Conservation (phyloP, 768 basidiomycete genomes). For the Termitomyces sp. region DNA sequence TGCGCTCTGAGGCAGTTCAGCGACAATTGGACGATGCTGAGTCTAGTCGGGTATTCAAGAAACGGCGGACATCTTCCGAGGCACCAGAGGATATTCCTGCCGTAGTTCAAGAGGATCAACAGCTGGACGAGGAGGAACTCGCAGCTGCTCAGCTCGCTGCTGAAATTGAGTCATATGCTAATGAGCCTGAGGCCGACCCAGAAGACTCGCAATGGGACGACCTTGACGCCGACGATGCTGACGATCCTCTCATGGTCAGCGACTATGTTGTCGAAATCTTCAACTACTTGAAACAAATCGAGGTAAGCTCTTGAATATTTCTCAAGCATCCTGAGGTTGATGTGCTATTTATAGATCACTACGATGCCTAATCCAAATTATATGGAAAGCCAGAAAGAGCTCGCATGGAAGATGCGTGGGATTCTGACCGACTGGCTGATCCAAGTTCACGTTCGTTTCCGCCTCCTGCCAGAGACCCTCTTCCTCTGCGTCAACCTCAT, state of each 20-base stretch:
- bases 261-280: conserved; percentile 96
- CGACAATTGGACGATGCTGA: conserved; percentile 50
- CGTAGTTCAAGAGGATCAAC: conserved; percentile 29
- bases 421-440: conserved; percentile 96
- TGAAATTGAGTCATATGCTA: conserved; percentile 47
- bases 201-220: conserved; percentile 79
- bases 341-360: conserved; percentile 39
- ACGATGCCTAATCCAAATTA: conserved; percentile 93
- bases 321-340: conserved; percentile 8
- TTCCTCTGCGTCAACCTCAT: conserved; percentile 95
- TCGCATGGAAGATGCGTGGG: conserved; percentile 96
- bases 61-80: conserved; percentile 68
- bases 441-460: conserved; percentile 91
- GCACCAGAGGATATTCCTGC: conserved; percentile 44
- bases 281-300: conserved; percentile 83
- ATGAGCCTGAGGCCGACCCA: conserved; percentile 63
- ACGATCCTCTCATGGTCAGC: conserved; percentile 96
- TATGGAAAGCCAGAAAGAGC: conserved; percentile 91
- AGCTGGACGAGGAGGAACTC: conserved; percentile 43
- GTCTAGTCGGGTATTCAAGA: conserved; percentile 61
- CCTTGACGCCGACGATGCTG: conserved; percentile 86
- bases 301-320: conserved; percentile 48
- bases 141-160: conserved; percentile 39
- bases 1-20: conserved; percentile 19
- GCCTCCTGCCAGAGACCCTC: conserved; percentile 89